Base-by-base conservation (phyloP, 495 filamentous ascomycete species). In the Rostrohypoxylon terebratum region DNA sequence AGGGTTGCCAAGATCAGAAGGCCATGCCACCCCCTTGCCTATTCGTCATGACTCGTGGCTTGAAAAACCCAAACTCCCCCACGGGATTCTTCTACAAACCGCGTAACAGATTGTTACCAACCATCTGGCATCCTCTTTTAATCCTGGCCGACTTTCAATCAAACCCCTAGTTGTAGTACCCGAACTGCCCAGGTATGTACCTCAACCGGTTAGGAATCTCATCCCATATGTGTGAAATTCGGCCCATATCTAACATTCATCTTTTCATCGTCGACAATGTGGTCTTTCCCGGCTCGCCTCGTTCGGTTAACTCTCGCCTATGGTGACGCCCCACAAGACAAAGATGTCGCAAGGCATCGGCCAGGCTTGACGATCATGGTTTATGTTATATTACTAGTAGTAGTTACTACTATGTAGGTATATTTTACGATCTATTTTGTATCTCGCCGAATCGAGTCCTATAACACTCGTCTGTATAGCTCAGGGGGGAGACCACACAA, bases 91-190 rank as follows among this genome's bases (percentile, higher is more conserved):
- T 68, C 69, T 67, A 63, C 63, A 54, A 63, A 54, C 44, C 53
- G 54, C 54, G 70, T 73, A 64, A 65, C 64, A 68, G 58, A 42
- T 51, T 63, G 58, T 63, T 67, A 62, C 62, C 58, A 65, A 63
- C 60, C 31, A 33, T 21, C 45, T 48, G 44, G 44, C 64, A 59
- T 59, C 38, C 38, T 66, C 10, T 57, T 58, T 36, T 50, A 38
- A 66, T 48, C 62, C 62, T 42, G 44, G 57, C 21, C 28, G 40
- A 40, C 40, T 48, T 40, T 55, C 45, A 61, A 36, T 42, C 47
- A 47, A 53, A 20, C 45, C 68, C 53, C 36, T 13, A 13, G 36
- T 8, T 28, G 28, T 28, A 28, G 28, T 28, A 28, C 28, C 28
- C 28, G 6, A 28, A 28, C 28, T 38, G 13, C 36, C 36, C n/a